These are phyloP conservation scores for Fragilaria crotonensis DNA, from an alignment of 108 stramenopile genomes.

Conservation along the genomic window DNA sequence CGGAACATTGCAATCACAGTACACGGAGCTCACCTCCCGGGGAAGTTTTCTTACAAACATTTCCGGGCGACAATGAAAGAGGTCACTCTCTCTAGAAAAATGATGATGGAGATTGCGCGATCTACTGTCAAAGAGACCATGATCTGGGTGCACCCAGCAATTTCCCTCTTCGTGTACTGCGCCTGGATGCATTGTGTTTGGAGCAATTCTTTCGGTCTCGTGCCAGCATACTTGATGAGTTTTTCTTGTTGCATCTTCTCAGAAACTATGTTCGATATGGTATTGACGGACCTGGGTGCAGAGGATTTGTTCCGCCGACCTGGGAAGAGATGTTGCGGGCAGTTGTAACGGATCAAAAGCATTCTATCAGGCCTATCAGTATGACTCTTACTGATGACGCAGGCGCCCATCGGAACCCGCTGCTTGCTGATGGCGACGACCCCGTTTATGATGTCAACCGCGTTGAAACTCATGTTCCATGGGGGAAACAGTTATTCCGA, in stretches of 20 bases:
- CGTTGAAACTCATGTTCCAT: conserved; percentile 1
- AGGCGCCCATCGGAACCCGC: background rate
- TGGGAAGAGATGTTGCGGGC: conserved; percentile 36
- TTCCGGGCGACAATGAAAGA: conserved; percentile 36
- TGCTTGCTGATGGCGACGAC: background rate
- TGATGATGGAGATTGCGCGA: conserved; percentile 10
- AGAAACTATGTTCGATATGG: conserved; percentile 36
- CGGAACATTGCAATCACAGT: conserved; percentile 42
- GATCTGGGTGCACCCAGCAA: conserved; percentile 32
- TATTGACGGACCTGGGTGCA: conserved; percentile 31
- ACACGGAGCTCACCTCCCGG: conserved; percentile 44
- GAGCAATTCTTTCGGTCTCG: conserved; percentile 21
- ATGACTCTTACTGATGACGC: conserved; percentile 12
- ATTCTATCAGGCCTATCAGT: conserved; percentile 16
- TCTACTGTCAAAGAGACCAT: conserved; percentile 9
- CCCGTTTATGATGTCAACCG: background rate
- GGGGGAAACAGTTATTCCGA: conserved; percentile 5
- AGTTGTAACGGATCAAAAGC: conserved; percentile 12
- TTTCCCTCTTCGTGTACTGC: conserved; percentile 35
- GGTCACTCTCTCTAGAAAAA: conserved; percentile 24
- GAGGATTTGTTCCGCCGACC: conserved; percentile 29
- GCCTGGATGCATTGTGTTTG: conserved; percentile 59
- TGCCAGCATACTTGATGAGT: conserved; percentile 32
- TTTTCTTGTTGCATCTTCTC: conserved; percentile 33
- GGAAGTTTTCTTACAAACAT: conserved; percentile 33